phyloP scores from a whole-genome alignment of 2,329 filamentous ascomycete genomes.

The Furcasterigmium furcatum region DNA sequence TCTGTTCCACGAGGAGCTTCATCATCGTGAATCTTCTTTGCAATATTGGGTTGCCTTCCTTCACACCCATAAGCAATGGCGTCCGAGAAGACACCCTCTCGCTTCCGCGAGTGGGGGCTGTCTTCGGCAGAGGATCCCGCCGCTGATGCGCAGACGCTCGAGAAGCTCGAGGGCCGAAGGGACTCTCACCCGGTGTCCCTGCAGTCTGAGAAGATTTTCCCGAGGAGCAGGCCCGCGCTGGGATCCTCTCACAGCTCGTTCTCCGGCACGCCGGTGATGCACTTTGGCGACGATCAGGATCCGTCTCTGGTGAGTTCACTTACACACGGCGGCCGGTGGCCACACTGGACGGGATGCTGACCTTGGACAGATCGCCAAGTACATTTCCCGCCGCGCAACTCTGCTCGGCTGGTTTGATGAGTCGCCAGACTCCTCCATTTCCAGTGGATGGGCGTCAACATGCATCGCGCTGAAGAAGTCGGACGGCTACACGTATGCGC shows the following conservation, averaged over 20 bases:
- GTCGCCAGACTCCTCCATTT: constrained; percentile 13
- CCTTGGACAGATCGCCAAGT: constrained; percentile 21
- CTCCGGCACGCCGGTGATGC: constrained; percentile 16
- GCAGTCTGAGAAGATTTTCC: no score
- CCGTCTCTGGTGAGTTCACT: constrained; percentile 8
- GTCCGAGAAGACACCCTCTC: no score
- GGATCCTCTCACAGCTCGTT: constrained; percentile 16
- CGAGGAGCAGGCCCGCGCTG: no score
- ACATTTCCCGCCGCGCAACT: constrained; percentile 19
- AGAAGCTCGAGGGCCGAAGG: no score
- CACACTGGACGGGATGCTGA: constrained; percentile 18
- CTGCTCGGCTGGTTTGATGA: constrained; percentile 22
- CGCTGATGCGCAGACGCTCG: no score
- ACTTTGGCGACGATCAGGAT: constrained; percentile 14
- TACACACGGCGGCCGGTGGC: constrained; percentile 15
- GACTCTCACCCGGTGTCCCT: no score
- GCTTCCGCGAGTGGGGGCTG: no score
- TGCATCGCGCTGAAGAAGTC: constrained; percentile 19
- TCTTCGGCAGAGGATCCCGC: no score
- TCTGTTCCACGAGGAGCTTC: no score
- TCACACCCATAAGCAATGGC: no score
- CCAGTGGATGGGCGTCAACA: constrained; percentile 18
- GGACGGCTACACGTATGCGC: constrained; percentile 14
- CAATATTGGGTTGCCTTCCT: no score
- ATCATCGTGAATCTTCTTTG: no score